Base-by-base conservation (phyloP, 2,329 filamentous ascomycete species). In the Fusarium sp. region DNA sequence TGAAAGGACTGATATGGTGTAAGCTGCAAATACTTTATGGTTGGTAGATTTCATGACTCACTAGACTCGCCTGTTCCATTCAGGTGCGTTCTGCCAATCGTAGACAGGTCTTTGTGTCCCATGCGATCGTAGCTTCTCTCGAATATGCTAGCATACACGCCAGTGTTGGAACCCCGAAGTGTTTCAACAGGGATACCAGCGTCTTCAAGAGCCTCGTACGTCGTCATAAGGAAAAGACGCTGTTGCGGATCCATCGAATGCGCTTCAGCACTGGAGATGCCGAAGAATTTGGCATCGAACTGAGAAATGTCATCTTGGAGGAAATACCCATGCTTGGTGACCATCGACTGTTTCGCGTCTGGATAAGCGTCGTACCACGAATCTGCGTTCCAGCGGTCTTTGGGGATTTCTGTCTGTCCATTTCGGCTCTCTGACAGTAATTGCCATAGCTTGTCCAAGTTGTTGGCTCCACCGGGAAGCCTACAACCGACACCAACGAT, bases 111-210 rank as follows among this genome's bases (percentile, higher is more conserved):
- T 4, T 59, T 59, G 20, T 59, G 57, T 1, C 57, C 57, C 51
- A 59, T 59, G 4, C 51, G 57, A 9, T 59, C 41, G 10, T 59
- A 59, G 16, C 57, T 59, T 14, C 57, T 59, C 30, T 59, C 51
- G 8, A 59, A 59, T 21, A 57, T 59, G 16, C 57, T 59, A 8
- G 57, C 57, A 32, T 57, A 59, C 8, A 59, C 57, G 6, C 41
- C 41, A 32, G 57, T 59, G 25, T 59, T 57, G 3, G 51, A 59
- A 10, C 57, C 51, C 0, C 57, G 57, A 2, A 59, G 41, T 7
- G 16, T 57, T 28, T 59, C 57, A 25, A 57, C 20, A 0, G 57
- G 51, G 18, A 59, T 59, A 9, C 57, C 32, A 47, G 57, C 51
- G 10, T 57, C 57, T 27, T 59, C 51, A 1, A 59, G 41, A 18